Evolutionary conservation across 108 stramenopile species (phyloP).

Genomic region (Skeletonema marinoi): DNA sequence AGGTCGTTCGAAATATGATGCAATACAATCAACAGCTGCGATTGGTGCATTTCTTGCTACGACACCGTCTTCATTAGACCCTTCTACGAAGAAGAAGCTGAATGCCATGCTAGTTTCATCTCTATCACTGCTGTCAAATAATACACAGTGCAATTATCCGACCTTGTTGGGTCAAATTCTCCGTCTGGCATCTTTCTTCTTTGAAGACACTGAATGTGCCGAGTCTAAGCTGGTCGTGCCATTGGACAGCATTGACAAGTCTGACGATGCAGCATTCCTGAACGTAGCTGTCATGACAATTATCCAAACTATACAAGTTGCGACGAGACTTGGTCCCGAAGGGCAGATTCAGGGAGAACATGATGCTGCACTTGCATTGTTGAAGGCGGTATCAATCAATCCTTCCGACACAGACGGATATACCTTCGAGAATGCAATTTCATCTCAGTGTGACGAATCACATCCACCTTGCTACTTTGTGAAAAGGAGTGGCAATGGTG

Average conservation of each 20-base stretch:
- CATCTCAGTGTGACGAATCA: not conserved
- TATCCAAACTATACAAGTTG: constrained; percentile 17
- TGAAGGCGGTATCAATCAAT: constrained; percentile 49
- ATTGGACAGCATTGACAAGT: constrained; percentile 17
- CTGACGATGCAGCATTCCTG: not conserved
- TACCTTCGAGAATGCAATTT: constrained; percentile 1
- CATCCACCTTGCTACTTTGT: not conserved
- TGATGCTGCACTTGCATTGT: constrained; percentile 30
- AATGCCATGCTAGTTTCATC: constrained; percentile 31
- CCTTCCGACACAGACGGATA: constrained; percentile 46
- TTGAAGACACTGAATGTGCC: not conserved
- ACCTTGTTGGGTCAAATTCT: constrained; percentile 56
- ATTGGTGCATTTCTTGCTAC: constrained; percentile 29
- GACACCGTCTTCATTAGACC: constrained; percentile 36
- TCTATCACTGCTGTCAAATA: not conserved
- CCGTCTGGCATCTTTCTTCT: constrained; percentile 43
- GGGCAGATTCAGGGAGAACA: constrained; percentile 5
- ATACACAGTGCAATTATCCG: not conserved
- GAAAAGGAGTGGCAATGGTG: not conserved
- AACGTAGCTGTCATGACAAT: constrained; percentile 15
- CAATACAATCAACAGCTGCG: constrained; percentile 41
- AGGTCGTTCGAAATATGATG: constrained; percentile 4
- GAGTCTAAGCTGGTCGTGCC: constrained; percentile 23
- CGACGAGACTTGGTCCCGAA: not conserved
- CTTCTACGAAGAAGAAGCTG: constrained; percentile 45